Evolutionary conservation across 176 grass and related monocot species (phyloP).

Genomic region (Aegilops tauschii): DNA sequence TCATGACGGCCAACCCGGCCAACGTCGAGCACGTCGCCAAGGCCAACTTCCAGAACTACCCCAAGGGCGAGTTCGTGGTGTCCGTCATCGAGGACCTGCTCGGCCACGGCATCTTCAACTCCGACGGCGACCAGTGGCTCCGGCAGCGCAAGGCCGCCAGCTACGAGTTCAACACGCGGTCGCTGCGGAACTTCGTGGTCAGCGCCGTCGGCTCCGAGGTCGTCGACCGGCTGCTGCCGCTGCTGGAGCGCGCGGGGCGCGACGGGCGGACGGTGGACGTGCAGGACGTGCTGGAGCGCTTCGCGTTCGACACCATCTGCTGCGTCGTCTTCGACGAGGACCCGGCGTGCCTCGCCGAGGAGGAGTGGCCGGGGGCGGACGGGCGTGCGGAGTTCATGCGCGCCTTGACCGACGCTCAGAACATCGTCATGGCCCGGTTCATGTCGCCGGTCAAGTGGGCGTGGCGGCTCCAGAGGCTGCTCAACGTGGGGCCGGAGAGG

Average conservation of each 20-base stretch:
- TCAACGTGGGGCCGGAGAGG: conserved; percentile 48
- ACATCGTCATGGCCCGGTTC: conserved; percentile 38
- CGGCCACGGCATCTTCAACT: conserved; percentile 76
- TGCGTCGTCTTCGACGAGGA: conserved; percentile 63
- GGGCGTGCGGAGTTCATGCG: conserved; percentile 36
- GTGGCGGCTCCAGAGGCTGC: conserved; percentile 57
- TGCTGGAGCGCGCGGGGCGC: conserved; percentile 1
- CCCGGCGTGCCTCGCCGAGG: conserved; percentile 46
- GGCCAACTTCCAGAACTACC: conserved; percentile 58
- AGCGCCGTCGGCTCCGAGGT: conserved; percentile 39
- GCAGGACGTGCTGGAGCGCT: conserved; percentile 64
- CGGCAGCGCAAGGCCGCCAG: conserved; percentile 66
- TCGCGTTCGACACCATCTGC: conserved; percentile 75
- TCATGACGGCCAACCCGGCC: conserved; percentile 54
- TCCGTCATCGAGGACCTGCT: conserved; percentile 60
- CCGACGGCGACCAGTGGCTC: conserved; percentile 58
- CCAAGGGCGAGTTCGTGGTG: conserved; percentile 39
- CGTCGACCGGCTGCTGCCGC: conserved; percentile 42
- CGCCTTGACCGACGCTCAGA: conserved; percentile 39
- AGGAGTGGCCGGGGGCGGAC: background rate
- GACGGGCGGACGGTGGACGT: conserved; percentile 38
- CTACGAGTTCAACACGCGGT: conserved; percentile 59
- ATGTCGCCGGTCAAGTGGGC: conserved; percentile 38
- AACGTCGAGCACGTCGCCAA: conserved; percentile 61
- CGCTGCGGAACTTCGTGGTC: conserved; percentile 42